phyloP scores from a whole-genome alignment of 2,329 filamentous ascomycete genomes.

The Penicillium sp. region DNA sequence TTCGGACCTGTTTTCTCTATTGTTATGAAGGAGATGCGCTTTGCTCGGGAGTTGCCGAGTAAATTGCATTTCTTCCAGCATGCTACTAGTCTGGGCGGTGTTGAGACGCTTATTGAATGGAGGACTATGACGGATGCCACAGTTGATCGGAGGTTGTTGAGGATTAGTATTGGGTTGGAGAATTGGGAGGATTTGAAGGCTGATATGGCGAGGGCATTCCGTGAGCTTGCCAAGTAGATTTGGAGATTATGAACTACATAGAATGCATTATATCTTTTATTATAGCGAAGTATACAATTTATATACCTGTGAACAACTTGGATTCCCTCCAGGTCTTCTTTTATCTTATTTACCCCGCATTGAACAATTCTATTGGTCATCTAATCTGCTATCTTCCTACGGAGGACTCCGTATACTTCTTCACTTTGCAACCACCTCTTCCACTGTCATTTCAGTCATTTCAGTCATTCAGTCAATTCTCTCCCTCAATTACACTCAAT shows the following conservation, averaged over 20 bases:
- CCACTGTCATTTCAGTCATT: background rate
- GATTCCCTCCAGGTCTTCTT: no score
- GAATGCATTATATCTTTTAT: background rate
- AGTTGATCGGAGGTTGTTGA: slow-evolving; percentile 63
- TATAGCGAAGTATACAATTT: background rate
- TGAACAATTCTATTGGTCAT: background rate
- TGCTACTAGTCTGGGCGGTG: slow-evolving; percentile 84
- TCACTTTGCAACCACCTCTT: background rate
- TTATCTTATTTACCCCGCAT: background rate
- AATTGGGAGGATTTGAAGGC: slow-evolving; percentile 70
- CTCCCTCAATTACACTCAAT: background rate
- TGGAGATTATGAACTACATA: background rate
- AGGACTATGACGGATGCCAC: slow-evolving; percentile 71
- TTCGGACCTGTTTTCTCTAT: slow-evolving; percentile 84
- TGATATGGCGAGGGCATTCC: slow-evolving; percentile 63
- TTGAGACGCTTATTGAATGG: slow-evolving; percentile 97
- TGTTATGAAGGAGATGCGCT: slow-evolving; percentile 50
- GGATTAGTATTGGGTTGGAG: slow-evolving; percentile 82
- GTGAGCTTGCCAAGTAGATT: slow-evolving; percentile 39
- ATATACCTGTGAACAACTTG: no score
- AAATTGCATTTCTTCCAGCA: slow-evolving; percentile 80
- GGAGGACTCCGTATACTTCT: no score
- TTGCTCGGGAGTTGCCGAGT: slow-evolving; percentile 64
- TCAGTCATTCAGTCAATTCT: background rate
- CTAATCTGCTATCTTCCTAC: background rate